These are phyloP conservation scores for Neurospora pannonica DNA, from an alignment of 495 filamentous ascomycete species.

Conservation along the genomic window DNA sequence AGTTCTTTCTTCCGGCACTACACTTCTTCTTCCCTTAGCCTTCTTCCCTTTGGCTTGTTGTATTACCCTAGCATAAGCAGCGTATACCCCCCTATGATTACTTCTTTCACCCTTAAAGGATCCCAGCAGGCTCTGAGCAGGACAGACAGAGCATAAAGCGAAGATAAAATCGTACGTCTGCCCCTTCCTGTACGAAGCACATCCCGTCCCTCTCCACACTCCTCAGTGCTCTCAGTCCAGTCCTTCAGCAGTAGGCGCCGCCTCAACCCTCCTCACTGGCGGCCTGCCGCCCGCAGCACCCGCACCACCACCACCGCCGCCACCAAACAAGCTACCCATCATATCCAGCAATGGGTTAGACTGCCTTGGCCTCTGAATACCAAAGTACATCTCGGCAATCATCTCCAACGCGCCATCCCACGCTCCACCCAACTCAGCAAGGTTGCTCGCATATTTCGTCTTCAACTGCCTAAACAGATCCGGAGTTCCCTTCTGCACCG, in stretches of 20 bases:
- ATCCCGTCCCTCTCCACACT: not conserved
- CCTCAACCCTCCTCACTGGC: conserved; percentile 34
- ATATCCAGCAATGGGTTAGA: conserved; percentile 90
- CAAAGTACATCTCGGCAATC: conserved; percentile 95
- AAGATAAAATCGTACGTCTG: not conserved
- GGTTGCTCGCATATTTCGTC: conserved; percentile 66
- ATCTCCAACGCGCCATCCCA: conserved; percentile 83
- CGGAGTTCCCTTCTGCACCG: conserved; percentile 65
- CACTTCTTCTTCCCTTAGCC: not conserved
- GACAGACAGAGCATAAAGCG: not conserved
- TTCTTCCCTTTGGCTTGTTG: not conserved
- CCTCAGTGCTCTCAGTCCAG: conserved; percentile 30
- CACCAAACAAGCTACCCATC: conserved; percentile 91
- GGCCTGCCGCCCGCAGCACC: conserved; percentile 32
- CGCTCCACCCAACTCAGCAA: conserved; percentile 55
- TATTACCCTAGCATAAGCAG: not conserved
- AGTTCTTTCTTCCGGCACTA: not conserved
- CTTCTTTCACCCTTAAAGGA: not conserved
- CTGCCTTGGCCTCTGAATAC: conserved; percentile 79
- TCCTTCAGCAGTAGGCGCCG: conserved; percentile 41
- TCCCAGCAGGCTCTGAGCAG: too few species aligned
- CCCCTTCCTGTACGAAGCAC: not conserved
- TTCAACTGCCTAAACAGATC: conserved; percentile 79
- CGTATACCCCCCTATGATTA: not conserved
- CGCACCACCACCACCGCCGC: conserved; percentile 42